phyloP scores from a whole-genome alignment of 2,329 filamentous ascomycete genomes.

The Sarocladiaceae sp. region DNA sequence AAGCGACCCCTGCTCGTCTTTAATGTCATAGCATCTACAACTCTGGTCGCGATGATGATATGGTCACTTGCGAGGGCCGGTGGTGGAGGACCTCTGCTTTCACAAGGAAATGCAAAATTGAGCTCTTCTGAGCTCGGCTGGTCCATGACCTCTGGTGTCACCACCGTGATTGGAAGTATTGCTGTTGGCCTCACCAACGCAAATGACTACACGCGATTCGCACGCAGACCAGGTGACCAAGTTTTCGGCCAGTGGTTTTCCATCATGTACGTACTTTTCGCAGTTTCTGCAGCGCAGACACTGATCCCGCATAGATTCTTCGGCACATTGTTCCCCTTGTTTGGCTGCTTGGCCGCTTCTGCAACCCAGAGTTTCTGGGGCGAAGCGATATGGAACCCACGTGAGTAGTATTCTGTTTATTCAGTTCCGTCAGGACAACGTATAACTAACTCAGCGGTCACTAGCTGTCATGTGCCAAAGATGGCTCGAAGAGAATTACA shows the following conservation, averaged over 20 bases:
- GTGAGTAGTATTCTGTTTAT: background rate
- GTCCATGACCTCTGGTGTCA: conserved; percentile 14
- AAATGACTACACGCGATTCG: conserved; percentile 17
- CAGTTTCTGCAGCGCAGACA: no score
- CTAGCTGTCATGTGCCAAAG: conserved; percentile 19
- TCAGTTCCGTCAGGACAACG: background rate
- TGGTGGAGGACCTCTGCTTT: background rate
- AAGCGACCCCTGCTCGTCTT: background rate
- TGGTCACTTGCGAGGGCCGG: background rate
- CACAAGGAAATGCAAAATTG: background rate
- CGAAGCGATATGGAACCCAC: conserved; percentile 1
- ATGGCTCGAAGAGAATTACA: conserved; percentile 23
- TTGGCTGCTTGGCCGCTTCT: conserved; percentile 1
- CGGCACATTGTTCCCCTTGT: conserved; percentile 1
- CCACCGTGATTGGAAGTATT: conserved; percentile 18
- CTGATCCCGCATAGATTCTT: background rate
- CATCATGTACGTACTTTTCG: background rate
- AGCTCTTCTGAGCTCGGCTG: background rate
- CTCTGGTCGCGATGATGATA: conserved; percentile 1
- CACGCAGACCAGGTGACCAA: conserved; percentile 13
- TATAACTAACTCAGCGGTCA: background rate
- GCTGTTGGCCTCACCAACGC: conserved; percentile 16
- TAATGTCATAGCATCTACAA: background rate
- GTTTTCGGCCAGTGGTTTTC: conserved; percentile 6
- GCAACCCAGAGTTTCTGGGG: conserved; percentile 4